These are phyloP conservation scores for Excoecaria agallocha DNA, from an alignment of 345 rosid genomes.

Conservation along the genomic window DNA sequence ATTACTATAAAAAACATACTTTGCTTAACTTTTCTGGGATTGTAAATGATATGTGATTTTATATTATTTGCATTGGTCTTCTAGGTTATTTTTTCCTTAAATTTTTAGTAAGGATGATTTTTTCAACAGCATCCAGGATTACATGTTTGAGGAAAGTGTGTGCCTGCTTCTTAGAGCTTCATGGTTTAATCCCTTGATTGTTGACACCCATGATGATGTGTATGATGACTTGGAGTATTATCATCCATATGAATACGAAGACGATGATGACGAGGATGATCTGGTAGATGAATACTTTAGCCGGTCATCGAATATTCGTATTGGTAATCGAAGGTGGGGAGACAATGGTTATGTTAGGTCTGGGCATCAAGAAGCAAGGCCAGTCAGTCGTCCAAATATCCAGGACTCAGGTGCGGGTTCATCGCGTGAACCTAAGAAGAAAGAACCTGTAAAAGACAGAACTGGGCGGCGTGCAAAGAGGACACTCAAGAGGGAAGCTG, in stretches of 20 bases:
- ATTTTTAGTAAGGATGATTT: neutral
- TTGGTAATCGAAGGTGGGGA: conserved; percentile 93
- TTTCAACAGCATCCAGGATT: conserved; percentile 59
- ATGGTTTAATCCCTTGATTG: conserved; percentile 69
- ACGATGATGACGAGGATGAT: conserved; percentile 33
- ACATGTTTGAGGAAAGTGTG: conserved; percentile 92
- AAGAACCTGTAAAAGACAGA: conserved; percentile 42
- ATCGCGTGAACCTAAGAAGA: conserved; percentile 51
- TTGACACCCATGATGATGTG: conserved; percentile 39
- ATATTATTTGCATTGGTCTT: neutral
- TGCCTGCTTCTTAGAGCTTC: conserved; percentile 84
- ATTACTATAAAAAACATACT: neutral
- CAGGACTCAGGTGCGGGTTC: conserved; percentile 55
- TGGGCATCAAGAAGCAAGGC: conserved; percentile 88
- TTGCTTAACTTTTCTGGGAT: neutral
- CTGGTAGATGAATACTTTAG: conserved; percentile 58
- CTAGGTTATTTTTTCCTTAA: neutral
- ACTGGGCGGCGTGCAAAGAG: conserved; percentile 89
- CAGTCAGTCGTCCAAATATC: conserved; percentile 34
- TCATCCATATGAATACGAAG: conserved; percentile 38
- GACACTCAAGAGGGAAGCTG: conserved; percentile 89
- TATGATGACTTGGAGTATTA: conserved; percentile 47
- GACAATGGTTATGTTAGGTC: conserved; percentile 84
- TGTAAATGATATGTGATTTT: neutral
- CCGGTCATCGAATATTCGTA: conserved; percentile 50